Base-by-base conservation (phyloP, 108 stramenopile species). In the Nitzschia sp. region DNA sequence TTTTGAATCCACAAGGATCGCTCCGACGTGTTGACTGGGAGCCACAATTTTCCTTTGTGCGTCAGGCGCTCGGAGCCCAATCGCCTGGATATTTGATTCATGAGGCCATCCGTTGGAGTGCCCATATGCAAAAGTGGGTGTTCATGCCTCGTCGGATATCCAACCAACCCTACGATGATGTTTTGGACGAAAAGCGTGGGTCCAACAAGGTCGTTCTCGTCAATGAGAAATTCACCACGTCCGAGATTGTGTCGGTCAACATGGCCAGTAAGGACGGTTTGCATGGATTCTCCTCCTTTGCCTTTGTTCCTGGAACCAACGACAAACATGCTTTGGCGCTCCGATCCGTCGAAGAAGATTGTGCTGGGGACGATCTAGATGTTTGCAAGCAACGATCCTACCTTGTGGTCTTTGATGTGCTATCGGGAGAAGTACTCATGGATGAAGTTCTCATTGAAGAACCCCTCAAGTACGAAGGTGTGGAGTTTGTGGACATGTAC, bases 401-500 rank as follows among this genome's bases (percentile, higher is more conserved):
- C 75, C 57, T 95, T 61, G 86, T 93, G 54, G 87, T 96, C 48
- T 94, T 97, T 67, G 87, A 94, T 73, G 76, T 92, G 0, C 54
- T 91, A 40, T 89, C 93, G 9, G 97, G 97, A 43, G 88, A 93
- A 62, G 91, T 95, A 11, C 76, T 97, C 51, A 80, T 94, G 80
- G 92, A 95, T 43, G 97, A 97, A 80, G 79, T 88, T 0, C 68
- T 86, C 53, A 77, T 84, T 67, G 76, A 88, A 52, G 75, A 84
- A n/a, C 70, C 83, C n/a, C 57, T 78, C 63, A 97, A 97, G 65
- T 97, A 90, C 76, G 97, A 97, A 76, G 97, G 95, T n/a, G 59
- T 97, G 55, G 95, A 97, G 69, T 95, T 97, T 64, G 85, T 96
- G 3, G 79, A 95, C 56, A 81, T 90, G 75, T 76, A 85, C 78